Evolutionary conservation across 176 grass and related monocot species (phyloP).

Genomic region (Musa troglodytarum): DNA sequence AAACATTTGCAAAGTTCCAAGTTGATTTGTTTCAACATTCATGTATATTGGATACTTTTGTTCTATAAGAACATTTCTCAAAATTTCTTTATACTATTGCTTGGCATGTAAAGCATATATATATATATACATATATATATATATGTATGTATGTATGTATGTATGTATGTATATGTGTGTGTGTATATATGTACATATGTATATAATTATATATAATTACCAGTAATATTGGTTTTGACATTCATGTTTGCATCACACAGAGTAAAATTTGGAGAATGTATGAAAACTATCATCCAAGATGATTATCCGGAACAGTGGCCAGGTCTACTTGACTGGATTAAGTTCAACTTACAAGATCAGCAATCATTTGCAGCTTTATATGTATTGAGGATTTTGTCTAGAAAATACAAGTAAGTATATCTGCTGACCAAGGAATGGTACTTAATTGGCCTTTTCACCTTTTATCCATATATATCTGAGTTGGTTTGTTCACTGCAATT

Average conservation of each 20-base stretch:
- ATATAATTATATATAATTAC: too few relatives aligned
- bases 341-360: constrained; percentile 53
- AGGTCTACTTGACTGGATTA: constrained; percentile 81
- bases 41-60: neutral
- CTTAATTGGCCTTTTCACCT: constrained; percentile 17
- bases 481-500: too few relatives aligned
- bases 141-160: too few relatives aligned
- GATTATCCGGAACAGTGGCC: constrained; percentile 97
- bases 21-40: neutral
- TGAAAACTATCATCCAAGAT: constrained; percentile 85
- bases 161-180: too few relatives aligned
- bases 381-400: constrained; percentile 75
- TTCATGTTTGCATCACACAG: constrained; percentile 21
- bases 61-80: neutral
- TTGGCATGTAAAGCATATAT: neutral
- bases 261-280: constrained; percentile 85
- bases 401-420: constrained; percentile 86
- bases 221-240: neutral
- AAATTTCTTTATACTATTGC: neutral
- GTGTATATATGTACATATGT: neutral
- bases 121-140: neutral
- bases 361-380: constrained; percentile 90
- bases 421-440: constrained; percentile 16
- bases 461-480: too few relatives aligned
- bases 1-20: neutral